Percentiles rank a stretch among this genome's conserved stretches.
These are phyloP conservation scores for Linnemannia schmuckeri DNA, from an alignment of 192 early-diverging fungal genomes.

Conservation along the genomic window DNA sequence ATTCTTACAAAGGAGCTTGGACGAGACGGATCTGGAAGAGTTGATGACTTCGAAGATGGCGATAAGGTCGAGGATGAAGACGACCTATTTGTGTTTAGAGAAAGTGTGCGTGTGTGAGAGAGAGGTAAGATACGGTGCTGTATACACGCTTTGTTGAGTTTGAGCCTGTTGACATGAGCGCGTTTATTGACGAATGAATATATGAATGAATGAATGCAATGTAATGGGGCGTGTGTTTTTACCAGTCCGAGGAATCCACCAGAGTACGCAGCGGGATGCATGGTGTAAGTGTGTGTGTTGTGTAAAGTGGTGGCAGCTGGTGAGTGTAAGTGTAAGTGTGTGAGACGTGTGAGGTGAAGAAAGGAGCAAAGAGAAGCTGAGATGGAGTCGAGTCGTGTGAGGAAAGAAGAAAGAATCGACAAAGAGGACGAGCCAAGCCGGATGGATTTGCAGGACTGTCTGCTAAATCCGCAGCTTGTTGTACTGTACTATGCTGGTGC, in stretches of 20 bases:
- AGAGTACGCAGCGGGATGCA: conserved; percentile 44
- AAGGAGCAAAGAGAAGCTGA: background rate
- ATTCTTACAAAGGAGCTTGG: conserved; percentile 64
- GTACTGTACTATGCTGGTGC: no score
- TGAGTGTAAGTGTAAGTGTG: background rate
- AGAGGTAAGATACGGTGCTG: background rate
- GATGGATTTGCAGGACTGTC: background rate
- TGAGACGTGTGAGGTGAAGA: background rate
- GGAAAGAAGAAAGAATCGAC: background rate
- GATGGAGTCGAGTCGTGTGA: background rate
- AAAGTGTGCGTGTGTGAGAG: background rate
- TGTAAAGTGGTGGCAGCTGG: background rate
- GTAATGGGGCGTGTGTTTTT: background rate
- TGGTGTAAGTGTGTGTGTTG: conserved; percentile 6
- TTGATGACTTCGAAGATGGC: conserved; percentile 70
- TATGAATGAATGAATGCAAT: background rate
- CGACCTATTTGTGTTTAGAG: conserved; percentile 26
- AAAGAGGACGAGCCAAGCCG: background rate
- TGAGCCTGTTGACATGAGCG: background rate
- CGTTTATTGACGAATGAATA: background rate
- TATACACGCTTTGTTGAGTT: background rate
- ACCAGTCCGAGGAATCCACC: conserved; percentile 50
- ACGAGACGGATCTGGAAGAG: conserved; percentile 56
- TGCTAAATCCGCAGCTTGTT: background rate
- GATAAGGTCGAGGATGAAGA: conserved; percentile 70